Base-by-base conservation (phyloP, 345 rosid genomes). In the Populus davidiana region DNA sequence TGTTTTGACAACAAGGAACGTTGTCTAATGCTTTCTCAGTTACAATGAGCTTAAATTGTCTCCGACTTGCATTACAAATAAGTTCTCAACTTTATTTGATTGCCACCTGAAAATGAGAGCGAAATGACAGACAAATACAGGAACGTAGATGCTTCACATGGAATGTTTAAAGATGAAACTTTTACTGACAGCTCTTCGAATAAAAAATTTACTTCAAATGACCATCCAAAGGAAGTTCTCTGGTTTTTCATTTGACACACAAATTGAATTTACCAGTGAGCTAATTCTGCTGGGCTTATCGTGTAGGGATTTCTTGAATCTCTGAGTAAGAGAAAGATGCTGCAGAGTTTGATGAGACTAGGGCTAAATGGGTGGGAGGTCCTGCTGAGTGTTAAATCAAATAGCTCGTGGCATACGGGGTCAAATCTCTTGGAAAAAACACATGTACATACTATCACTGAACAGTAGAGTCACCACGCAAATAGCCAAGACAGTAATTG, bases 401-500 rank as follows among this genome's bases (percentile, higher is more conserved):
- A 47, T 4, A 13, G 50, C 50, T 47, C 50, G 17, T 14, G 50
- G 50, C 50, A 47, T 47, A 5, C 50, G n/a, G 61, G 23, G 23
- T 54, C n/a, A 54, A 54, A 20, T 54, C 61, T 20, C 61, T 54
- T 52, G 3, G n/a, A 0, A 10, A 38, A 50, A 20, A 21, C 25
- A 54, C 8, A 54, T 54, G 61, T 0, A 54, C 23, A 20, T 18
- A 6, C 25, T 7, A 54, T 54, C 61, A 54, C n/a, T 29, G 36
- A 67, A 78, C 72, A 27, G 33, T 35, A 67, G 20, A 41, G 69
- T 36, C 20, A 41, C 66, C 71, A 14, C 63, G 36, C 23, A 25
- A 36, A 54, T 59, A 50, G 73, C 21, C 8, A 43, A 56, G 49
- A 64, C 66, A 69, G 21, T 71, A 61, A 68, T 47, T 17, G 79